Percentiles rank a stretch among this genome's conserved stretches.
phyloP scores from a whole-genome alignment of 2,329 filamentous ascomycete species.

The Nigrospora sphaerica region DNA sequence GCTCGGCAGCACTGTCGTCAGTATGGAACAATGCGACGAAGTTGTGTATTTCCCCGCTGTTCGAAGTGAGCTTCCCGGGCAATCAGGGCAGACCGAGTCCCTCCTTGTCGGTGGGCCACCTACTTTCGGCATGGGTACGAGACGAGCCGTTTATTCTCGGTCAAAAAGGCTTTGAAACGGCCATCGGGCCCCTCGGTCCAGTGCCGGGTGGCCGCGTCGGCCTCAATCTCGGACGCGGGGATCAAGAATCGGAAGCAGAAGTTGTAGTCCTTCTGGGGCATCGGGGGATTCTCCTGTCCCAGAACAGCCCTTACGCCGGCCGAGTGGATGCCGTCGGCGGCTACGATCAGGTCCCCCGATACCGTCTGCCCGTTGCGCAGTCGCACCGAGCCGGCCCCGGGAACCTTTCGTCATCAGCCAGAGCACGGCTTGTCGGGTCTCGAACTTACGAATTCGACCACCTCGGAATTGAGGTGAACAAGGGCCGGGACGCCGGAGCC shows the following conservation, averaged over 20 bases:
- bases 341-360: conserved; percentile 31
- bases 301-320: conserved; percentile 15
- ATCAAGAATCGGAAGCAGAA: conserved; percentile 28
- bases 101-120: not conserved
- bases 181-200: conserved; percentile 18
- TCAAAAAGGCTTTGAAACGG: conserved; percentile 14
- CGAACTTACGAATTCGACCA: conserved; percentile 18
- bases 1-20: conserved; percentile 4
- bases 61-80: not conserved
- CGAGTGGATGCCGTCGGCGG: conserved; percentile 34
- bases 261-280: conserved; percentile 10
- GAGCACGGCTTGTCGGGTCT: too few relatives aligned
- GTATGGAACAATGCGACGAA: conserved; percentile 12
- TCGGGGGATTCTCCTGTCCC: conserved; percentile 11
- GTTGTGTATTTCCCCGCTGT: conserved; percentile 8
- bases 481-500: conserved; percentile 16
- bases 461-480: conserved; percentile 15
- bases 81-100: not conserved
- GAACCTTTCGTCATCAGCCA: not conserved
- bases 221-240: conserved; percentile 17
- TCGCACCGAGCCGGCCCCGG: conserved; percentile 42
- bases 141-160: conserved; percentile 10
- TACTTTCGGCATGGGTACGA: conserved; percentile 17
- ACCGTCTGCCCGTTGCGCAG: conserved; percentile 20
- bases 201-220: conserved; percentile 19